phyloP scores from a whole-genome alignment of 768 basidiomycete genomes.

The Mycena amicta region DNA sequence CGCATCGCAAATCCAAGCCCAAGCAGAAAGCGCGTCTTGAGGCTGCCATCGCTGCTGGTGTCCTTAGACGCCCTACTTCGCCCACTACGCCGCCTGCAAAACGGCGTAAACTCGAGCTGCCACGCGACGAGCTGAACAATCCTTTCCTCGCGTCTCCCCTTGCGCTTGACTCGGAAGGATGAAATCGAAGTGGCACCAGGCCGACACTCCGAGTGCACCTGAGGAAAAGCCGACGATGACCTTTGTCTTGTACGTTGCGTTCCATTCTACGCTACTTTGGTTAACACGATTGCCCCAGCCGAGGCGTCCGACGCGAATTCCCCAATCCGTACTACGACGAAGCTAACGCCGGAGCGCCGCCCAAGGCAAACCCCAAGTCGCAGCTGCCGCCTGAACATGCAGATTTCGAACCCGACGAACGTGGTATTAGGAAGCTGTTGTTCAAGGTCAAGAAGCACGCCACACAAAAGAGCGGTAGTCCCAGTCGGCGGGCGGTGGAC shows the following conservation, averaged over 20 bases:
- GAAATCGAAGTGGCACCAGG: constrained; percentile 37
- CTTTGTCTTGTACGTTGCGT: constrained; percentile 70
- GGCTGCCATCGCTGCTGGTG: too few species aligned
- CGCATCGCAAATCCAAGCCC: constrained; percentile 46
- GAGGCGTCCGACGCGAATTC: constrained; percentile 63
- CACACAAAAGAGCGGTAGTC: constrained; percentile 10
- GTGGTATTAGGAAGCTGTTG: constrained; percentile 58
- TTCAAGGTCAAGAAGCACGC: constrained; percentile 36
- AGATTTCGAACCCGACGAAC: constrained; percentile 61
- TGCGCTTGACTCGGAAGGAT: too few species aligned
- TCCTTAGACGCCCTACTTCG: constrained; percentile 9
- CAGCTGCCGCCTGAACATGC: constrained; percentile 63
- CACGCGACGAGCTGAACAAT: constrained; percentile 70
- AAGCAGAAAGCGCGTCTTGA: neutral
- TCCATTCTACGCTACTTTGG: neutral
- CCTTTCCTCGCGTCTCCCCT: constrained; percentile 61
- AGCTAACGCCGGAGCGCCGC: constrained; percentile 39
- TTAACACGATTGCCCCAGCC: constrained; percentile 43
- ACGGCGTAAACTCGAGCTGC: constrained; percentile 32
- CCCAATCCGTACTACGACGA: constrained; percentile 66
- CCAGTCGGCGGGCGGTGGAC: constrained; percentile 3
- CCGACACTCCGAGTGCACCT: constrained; percentile 40
- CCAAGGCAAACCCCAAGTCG: constrained; percentile 48
- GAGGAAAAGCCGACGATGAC: constrained; percentile 66
- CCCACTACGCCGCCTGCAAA: constrained; percentile 43